Evolutionary conservation across 2,329 filamentous ascomycete genomes (phyloP).

Genomic region (Graphilbum fragrans): DNA sequence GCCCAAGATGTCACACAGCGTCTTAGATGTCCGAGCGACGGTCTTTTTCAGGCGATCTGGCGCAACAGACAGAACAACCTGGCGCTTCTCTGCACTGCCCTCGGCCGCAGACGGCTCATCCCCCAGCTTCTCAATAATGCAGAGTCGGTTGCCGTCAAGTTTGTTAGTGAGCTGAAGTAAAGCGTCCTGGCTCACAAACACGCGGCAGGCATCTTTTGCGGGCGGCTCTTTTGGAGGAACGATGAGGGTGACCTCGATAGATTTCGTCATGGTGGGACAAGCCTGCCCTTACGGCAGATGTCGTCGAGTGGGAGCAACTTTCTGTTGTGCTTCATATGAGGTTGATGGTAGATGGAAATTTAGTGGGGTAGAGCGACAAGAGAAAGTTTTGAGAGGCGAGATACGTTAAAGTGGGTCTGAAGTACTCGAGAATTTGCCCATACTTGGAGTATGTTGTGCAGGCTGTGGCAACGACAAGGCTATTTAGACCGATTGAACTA

Average conservation of each 20-base stretch:
- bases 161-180: slow-evolving; percentile 9
- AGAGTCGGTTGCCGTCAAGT: slow-evolving; percentile 9
- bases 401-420: no score
- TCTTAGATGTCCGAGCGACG: slow-evolving; percentile 50
- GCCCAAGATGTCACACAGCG: slow-evolving; percentile 59
- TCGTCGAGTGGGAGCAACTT: no score
- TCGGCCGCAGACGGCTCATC: not conserved
- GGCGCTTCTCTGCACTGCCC: slow-evolving; percentile 1
- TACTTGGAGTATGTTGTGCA: no score
- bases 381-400: no score
- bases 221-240: slow-evolving; percentile 6
- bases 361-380: no score
- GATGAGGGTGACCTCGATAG: slow-evolving; percentile 3
- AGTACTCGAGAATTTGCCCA: no score
- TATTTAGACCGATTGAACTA: no score
- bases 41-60: slow-evolving; percentile 13
- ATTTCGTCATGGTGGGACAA: slow-evolving; percentile 4
- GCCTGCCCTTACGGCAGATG: no score
- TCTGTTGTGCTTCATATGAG: no score
- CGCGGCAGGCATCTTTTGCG: slow-evolving; percentile 4
- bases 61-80: slow-evolving; percentile 8
- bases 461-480: no score
- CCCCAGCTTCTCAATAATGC: slow-evolving; percentile 7
- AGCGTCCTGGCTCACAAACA: slow-evolving; percentile 12
- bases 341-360: no score